phyloP scores from a whole-genome alignment of 495 filamentous ascomycete species.

The Cercophora sp. region DNA sequence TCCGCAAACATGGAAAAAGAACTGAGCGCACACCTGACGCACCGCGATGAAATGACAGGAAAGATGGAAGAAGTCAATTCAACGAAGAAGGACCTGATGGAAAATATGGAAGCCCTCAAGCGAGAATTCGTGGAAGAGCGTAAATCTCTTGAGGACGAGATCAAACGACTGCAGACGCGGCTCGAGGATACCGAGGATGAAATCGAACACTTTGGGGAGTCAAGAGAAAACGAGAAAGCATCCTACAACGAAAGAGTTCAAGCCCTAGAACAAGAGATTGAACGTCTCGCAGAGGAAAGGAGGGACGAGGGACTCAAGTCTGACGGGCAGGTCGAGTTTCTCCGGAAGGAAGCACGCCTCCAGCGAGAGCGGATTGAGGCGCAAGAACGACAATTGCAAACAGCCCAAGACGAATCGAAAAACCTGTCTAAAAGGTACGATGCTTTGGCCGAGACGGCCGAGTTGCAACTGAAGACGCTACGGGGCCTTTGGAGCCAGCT shows the following conservation, averaged over 20 bases:
- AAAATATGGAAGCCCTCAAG: slow-evolving; percentile 88
- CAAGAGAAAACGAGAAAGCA: slow-evolving; percentile 71
- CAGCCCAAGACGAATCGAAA: slow-evolving; percentile 48
- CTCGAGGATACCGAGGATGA: slow-evolving; percentile 89
- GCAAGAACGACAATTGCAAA: slow-evolving; percentile 51
- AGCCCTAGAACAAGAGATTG: slow-evolving; percentile 66
- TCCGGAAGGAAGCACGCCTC: slow-evolving; percentile 52
- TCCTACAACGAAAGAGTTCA: slow-evolving; percentile 64
- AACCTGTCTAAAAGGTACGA: slow-evolving; percentile 51
- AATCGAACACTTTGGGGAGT: slow-evolving; percentile 77
- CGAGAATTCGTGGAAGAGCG: slow-evolving; percentile 84
- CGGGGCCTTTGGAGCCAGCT: slow-evolving; percentile 60
- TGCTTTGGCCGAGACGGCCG: slow-evolving; percentile 39
- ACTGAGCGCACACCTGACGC: slow-evolving; percentile 50
- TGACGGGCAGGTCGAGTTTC: slow-evolving; percentile 49
- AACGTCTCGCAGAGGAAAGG: slow-evolving; percentile 52
- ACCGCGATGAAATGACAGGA: slow-evolving; percentile 62
- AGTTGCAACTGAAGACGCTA: slow-evolving; percentile 53
- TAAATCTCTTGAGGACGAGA: slow-evolving; percentile 71
- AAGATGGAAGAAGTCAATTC: slow-evolving; percentile 79
- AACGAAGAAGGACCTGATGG: slow-evolving; percentile 90
- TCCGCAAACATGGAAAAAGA: slow-evolving; percentile 57
- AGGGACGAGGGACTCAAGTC: slow-evolving; percentile 54
- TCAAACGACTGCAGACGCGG: slow-evolving; percentile 66
- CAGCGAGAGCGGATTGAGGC: slow-evolving; percentile 51